These are phyloP conservation scores for Termitomyces sp. DNA, from an alignment of 768 basidiomycete species.

Conservation along the genomic window DNA sequence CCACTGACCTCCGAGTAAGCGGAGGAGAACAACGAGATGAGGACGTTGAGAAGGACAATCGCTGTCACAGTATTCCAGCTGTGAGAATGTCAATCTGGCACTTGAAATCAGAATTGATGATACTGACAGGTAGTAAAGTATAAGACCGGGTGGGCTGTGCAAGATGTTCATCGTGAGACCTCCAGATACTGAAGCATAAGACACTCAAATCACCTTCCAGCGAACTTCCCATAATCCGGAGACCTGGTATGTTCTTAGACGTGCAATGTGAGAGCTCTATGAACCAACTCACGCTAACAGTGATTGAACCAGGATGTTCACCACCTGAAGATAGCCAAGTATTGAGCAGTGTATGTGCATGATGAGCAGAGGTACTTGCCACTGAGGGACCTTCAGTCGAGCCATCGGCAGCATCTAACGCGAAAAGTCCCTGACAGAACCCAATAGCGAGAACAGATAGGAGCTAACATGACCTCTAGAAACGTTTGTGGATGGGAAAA, in stretches of 20 bases:
- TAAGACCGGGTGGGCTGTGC: slow-evolving; percentile 49
- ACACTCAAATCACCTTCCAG: slow-evolving; percentile 32
- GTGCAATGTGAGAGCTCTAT: not conserved
- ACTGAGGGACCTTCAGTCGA: slow-evolving; percentile 43
- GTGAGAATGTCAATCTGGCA: slow-evolving; percentile 2
- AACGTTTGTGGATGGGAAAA: not conserved
- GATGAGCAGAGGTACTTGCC: slow-evolving; percentile 27
- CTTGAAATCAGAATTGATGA: not conserved
- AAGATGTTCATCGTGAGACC: not conserved
- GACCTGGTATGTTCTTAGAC: slow-evolving; percentile 31
- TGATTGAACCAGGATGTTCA: slow-evolving; percentile 73
- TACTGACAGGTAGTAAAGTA: slow-evolving; percentile 75
- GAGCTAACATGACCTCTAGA: slow-evolving; percentile 38
- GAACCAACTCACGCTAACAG: slow-evolving; percentile 58
- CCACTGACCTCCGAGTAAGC: slow-evolving; percentile 80
- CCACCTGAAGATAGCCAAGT: slow-evolving; percentile 34
- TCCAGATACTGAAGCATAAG: not conserved
- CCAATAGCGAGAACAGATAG: slow-evolving; percentile 79
- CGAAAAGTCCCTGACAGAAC: slow-evolving; percentile 83
- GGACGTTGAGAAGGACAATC: slow-evolving; percentile 84
- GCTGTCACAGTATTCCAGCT: slow-evolving; percentile 84
- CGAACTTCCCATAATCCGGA: slow-evolving; percentile 60
- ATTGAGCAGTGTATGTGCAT: not conserved
- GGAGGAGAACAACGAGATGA: slow-evolving; percentile 93
- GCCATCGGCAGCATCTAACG: slow-evolving; percentile 89